Evolutionary conservation across 768 basidiomycete genomes (phyloP), one percentile per base, ranked within the genome.

Genomic region (Asterophora lycoperdoides): DNA sequence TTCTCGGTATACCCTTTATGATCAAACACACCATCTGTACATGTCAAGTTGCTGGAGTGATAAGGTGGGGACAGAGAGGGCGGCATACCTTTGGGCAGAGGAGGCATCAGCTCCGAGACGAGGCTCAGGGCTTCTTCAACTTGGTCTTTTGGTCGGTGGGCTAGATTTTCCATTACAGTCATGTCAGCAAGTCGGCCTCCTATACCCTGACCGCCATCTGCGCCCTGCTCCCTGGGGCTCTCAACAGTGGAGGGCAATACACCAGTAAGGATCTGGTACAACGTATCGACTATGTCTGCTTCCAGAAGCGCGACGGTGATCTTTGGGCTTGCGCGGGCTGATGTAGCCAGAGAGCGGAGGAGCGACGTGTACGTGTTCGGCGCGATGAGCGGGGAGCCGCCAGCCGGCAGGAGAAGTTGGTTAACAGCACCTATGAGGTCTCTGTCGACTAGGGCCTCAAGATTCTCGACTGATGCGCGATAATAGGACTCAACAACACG

Each of bases 91-190:
- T 89, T 93, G 0, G 93, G 90, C 33, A 94, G 68, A 8, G 96
- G 92, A 1, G 96, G 96, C 67, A 99, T 79, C 11, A 99, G 70
- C 64, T 99, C 96, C 18, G 89, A 88, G 29, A 95, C 74, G 33
- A 98, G 77, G 53, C 86, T 86, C 32, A 99, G 72, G 0, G 90
- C 84, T 67, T 99, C 96, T 67, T 97, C 94, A 5, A 98, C 82
- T 64, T 97, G 94, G 51, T 99, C 96, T 68, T 98, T 98, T 4
- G 96, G 89, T 23, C 93, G 78, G 65, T 97, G 93, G 0, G 93
- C 93, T 38, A 99, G 72, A 64, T 95, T 98, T 69, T 98, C 91
- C 84, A 97, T 91, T 20, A 99, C 92, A 6, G 92, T 87, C 91
- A 98, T 93, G 63, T 97, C 94, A 14, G 91, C 93, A 4, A 94